These are phyloP conservation scores for Kentomonas sorsogonicus DNA, from an alignment of 208 protist genomes.

Conservation along the genomic window DNA sequence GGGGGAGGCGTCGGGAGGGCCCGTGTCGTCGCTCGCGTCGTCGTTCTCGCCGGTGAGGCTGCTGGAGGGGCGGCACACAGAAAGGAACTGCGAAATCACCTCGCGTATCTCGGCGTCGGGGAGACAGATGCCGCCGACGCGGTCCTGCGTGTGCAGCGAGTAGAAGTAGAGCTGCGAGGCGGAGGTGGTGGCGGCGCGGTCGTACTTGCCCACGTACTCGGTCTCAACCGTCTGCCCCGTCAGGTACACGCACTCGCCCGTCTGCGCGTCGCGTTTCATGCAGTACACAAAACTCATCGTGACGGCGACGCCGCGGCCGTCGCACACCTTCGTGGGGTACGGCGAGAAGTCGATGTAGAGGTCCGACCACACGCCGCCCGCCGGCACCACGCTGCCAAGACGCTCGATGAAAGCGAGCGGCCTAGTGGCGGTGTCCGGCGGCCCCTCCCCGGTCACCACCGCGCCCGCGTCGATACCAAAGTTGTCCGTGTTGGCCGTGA, in stretches of 20 bases:
- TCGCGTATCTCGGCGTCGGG: background rate
- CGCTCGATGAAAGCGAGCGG: too few relatives aligned
- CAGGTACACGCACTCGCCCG: background rate
- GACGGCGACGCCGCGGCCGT: constrained; percentile 1
- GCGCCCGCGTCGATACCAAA: constrained; percentile 1
- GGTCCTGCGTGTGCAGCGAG: constrained; percentile 6
- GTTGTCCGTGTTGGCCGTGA: background rate
- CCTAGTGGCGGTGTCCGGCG: background rate
- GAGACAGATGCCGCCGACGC: background rate
- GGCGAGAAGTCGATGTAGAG: too few relatives aligned
- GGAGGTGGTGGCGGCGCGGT: background rate
- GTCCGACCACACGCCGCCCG: too few relatives aligned
- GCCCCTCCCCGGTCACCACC: background rate
- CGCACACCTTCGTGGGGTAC: background rate
- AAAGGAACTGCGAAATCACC: too few relatives aligned
- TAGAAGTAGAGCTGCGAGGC: background rate
- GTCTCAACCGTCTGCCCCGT: background rate
- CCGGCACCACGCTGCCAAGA: too few relatives aligned
- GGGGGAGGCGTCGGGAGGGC: too few relatives aligned
- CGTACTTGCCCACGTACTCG: background rate
- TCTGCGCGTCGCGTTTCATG: background rate
- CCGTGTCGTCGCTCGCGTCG: too few relatives aligned
- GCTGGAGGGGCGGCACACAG: too few relatives aligned
- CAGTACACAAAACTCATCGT: constrained; percentile 27
- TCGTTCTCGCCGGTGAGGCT: too few relatives aligned